Evolutionary conservation across 73 alveolate species (phyloP).

Genomic region (Paramecium octaurelia): DNA sequence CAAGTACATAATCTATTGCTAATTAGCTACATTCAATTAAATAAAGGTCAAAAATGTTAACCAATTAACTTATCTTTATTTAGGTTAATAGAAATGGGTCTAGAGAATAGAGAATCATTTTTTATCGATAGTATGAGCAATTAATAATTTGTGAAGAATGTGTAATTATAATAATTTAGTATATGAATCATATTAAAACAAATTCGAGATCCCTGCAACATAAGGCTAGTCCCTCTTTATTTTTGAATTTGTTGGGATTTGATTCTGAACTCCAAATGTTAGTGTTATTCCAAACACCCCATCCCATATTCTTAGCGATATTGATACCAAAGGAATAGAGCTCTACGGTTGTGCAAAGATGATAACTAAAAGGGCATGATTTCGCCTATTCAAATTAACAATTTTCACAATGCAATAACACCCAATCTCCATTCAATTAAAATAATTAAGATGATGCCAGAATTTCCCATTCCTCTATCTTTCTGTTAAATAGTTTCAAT

Average conservation of each 20-base stretch:
- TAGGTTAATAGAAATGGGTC: background rate
- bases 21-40: slow-evolving; percentile 22
- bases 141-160: background rate
- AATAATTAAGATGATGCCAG: background rate
- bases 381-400: background rate
- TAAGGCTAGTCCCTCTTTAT: background rate
- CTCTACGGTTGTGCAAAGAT: background rate
- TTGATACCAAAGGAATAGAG: slow-evolving; percentile 19
- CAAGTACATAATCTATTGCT: background rate
- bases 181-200: background rate
- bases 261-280: slow-evolving; percentile 28
- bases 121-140: background rate
- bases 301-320: slow-evolving; percentile 39
- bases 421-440: slow-evolving; percentile 11
- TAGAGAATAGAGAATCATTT: background rate
- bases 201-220: slow-evolving; percentile 33
- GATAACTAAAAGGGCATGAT: slow-evolving; percentile 15
- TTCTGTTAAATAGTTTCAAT: background rate
- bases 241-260: background rate
- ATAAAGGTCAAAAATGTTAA: background rate
- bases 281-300: slow-evolving; percentile 15
- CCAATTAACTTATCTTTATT: background rate
- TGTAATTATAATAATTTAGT: background rate
- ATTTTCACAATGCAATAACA: background rate
- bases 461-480: slow-evolving; percentile 32